Conservation (phyloP, 2,329 filamentous ascomycete genomes). For the Neurospora crassa region DNA sequence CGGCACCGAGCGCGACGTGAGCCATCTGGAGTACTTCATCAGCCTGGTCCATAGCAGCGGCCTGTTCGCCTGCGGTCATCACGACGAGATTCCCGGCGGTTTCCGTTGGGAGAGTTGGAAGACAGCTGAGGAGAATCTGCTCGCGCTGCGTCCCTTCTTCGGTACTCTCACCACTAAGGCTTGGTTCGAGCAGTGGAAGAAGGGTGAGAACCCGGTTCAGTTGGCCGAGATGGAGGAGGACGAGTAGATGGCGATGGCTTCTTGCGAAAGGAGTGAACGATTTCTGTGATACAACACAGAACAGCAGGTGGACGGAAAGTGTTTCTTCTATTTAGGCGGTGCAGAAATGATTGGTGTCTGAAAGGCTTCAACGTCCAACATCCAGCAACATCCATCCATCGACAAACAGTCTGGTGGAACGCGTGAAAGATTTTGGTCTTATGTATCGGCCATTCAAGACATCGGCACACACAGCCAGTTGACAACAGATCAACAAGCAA, state of each 20-base stretch:
- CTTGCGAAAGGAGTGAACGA: background rate
- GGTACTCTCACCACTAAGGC: background rate
- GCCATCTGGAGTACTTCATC: background rate
- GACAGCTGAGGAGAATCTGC: background rate
- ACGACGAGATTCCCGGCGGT: background rate
- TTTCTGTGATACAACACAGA: background rate
- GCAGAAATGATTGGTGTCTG: background rate
- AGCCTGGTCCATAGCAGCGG: background rate
- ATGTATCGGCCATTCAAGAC: background rate
- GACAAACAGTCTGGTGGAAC: background rate
- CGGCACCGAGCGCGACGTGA: background rate
- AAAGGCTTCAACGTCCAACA: background rate
- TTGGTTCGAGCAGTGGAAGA: background rate
- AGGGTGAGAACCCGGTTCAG: background rate
- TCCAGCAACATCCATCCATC: background rate
- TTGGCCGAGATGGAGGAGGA: background rate
- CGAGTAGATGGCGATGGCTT: background rate
- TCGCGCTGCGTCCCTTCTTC: background rate
- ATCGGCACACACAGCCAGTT: background rate
- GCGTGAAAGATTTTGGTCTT: background rate
- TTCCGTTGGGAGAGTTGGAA: background rate
- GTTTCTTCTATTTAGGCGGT: background rate
- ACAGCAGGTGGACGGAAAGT: background rate
- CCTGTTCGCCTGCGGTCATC: background rate
- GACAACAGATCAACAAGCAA: background rate